Percentiles rank a stretch among this genome's conserved stretches.
Conservation (phyloP, 2,329 filamentous ascomycete species). For the Canariomyces notabilis region DNA sequence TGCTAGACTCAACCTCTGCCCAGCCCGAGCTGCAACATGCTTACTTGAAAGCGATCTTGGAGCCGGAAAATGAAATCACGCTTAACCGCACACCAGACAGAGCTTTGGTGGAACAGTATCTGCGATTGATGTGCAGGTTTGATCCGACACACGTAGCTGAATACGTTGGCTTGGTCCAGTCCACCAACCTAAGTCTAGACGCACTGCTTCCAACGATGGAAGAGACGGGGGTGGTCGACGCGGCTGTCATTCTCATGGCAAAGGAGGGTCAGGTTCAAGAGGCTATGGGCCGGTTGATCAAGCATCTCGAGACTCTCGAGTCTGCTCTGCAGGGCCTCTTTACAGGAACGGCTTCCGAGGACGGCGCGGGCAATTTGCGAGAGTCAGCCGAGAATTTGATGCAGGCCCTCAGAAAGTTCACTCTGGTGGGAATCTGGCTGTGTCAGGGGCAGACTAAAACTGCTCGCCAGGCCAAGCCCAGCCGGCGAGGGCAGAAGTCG, state of each 20-base stretch:
- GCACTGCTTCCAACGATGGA: conserved; percentile 83
- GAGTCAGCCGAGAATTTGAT: conserved; percentile 70
- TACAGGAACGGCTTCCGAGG: conserved; percentile 51
- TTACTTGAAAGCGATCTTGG: conserved; percentile 74
- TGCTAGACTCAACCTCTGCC: conserved; percentile 58
- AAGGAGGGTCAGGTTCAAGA: conserved; percentile 76
- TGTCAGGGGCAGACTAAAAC: conserved; percentile 79
- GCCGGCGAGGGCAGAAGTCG: conserved; percentile 49
- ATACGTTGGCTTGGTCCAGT: conserved; percentile 72
- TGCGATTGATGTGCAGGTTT: conserved; percentile 86
- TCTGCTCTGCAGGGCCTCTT: conserved; percentile 72
- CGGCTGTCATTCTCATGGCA: conserved; percentile 84
- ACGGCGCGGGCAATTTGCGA: conserved; percentile 49
- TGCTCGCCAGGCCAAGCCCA: conserved; percentile 39
- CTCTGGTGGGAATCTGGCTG: conserved; percentile 90
- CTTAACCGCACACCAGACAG: conserved; percentile 36
- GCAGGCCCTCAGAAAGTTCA: conserved; percentile 78
- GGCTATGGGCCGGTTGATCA: conserved; percentile 80
- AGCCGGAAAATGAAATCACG: conserved; percentile 41
- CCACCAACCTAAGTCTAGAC: conserved; percentile 73
- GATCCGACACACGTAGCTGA: conserved; percentile 77
- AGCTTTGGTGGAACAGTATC: conserved; percentile 73
- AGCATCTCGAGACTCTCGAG: conserved; percentile 74
- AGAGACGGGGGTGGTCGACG: conserved; percentile 83
- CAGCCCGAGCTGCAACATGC: conserved; percentile 62